Evolutionary conservation across 306 rosid genomes (phyloP).

Genomic region (Sicyos edulis): DNA sequence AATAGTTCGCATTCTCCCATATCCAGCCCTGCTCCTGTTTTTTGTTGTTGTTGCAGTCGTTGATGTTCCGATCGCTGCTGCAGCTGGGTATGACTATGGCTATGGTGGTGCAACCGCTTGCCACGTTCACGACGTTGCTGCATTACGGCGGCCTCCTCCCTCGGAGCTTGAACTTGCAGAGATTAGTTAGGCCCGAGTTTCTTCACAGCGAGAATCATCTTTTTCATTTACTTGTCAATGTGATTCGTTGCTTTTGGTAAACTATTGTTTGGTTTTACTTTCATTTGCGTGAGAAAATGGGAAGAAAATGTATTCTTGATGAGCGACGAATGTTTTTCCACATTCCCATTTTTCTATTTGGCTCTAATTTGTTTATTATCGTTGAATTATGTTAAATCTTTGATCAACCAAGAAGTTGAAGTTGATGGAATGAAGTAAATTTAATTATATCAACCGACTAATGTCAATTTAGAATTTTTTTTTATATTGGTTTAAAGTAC

Average conservation of each 20-base stretch:
- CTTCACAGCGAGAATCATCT: neutral
- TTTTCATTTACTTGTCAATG: neutral
- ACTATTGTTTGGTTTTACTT: neutral
- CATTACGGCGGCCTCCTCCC: neutral
- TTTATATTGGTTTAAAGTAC: neutral
- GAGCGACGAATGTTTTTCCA: neutral
- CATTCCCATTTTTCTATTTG: neutral
- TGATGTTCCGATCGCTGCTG: slow-evolving; percentile 10
- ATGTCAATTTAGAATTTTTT: too few species aligned
- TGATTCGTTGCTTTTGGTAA: neutral
- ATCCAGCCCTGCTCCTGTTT: neutral
- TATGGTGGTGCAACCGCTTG: neutral
- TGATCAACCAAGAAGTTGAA: too few species aligned
- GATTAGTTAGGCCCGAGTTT: neutral
- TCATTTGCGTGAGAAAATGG: neutral
- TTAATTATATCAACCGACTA: too few species aligned
- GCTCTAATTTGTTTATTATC: neutral
- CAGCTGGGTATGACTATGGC: neutral
- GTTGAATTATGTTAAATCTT: too few species aligned
- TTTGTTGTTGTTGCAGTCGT: neutral
- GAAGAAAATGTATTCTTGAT: neutral
- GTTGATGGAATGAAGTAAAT: too few species aligned
- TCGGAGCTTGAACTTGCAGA: neutral
- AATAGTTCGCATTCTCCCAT: neutral
- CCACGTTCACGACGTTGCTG: neutral